phyloP scores from a whole-genome alignment of 2,329 filamentous ascomycete species.

The Pseudogymnoascus sp. region DNA sequence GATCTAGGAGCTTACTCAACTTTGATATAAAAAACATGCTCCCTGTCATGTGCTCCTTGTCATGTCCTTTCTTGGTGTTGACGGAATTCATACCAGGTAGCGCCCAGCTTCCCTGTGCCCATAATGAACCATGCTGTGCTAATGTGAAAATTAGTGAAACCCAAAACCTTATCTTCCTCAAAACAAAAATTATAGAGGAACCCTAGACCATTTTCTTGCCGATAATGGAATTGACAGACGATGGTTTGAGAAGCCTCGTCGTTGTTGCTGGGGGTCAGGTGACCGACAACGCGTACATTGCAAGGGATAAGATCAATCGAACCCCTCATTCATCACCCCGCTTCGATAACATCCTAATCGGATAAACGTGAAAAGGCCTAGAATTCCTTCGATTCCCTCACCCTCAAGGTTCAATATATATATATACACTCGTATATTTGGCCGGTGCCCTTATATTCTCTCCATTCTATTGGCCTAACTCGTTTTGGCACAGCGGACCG shows the following conservation, averaged over 20 bases:
- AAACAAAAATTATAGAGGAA: not conserved
- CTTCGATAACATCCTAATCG: slow-evolving; percentile 7
- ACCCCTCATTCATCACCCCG: slow-evolving; percentile 7
- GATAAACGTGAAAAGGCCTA: not conserved
- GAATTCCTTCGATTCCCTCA: not conserved
- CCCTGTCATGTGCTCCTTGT: not conserved
- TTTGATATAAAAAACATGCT: not conserved
- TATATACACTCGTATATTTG: not conserved
- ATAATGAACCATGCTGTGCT: not conserved
- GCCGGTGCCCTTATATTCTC: not conserved
- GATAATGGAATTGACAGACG: not conserved
- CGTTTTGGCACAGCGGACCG: not conserved
- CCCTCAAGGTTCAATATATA: not conserved
- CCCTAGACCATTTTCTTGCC: not conserved
- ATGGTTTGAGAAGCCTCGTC: not conserved
- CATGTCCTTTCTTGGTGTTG: not conserved
- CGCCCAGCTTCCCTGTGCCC: not conserved
- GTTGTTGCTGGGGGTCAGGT: not conserved
- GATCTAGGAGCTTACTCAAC: too few species aligned
- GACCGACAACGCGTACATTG: not conserved
- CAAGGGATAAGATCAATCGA: not conserved
- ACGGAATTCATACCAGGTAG: not conserved
- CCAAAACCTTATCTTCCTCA: not conserved
- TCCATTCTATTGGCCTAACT: not conserved
- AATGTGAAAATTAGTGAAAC: not conserved